Evolutionary conservation across 1,284 basidiomycete genomes (phyloP), one percentile per base, ranked within the genome.

Genomic region (Volvariella volvacea): DNA sequence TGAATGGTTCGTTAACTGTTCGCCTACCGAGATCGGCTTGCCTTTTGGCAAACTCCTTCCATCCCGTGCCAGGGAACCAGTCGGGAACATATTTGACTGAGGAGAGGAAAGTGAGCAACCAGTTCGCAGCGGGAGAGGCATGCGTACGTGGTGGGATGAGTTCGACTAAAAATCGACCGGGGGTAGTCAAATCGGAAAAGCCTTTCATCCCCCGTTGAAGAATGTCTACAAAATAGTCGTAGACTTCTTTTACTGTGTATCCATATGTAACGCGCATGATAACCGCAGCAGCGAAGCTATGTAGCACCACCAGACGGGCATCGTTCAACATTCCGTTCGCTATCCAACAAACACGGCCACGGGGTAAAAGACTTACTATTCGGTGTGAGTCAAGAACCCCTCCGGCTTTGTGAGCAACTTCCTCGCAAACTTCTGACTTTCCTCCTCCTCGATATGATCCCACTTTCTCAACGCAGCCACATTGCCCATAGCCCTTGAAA

Each of bases 61-160:
- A 74, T 0, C 57, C 56, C 1, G 68, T 64, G 9, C 73, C 73
- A 15, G 73, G 73, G 44, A 73, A 56, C 70, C 70, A 75, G 19
- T 50, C 53, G 1, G 73, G 73, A 15, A 74, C 52, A 43, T 72
- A 57, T 45, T 62, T 63, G 42, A 74, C 15, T 15, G 30, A 16
- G 20, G 8, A 16, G 20, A 12, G 15, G 4, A 33, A 6, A 22
- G 30, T 14, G 3, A 28, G 6, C 12, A 28, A 28, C 25, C 12
- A 21, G 57, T 55, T 46, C n/a, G 56, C 37, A 28, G 41, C 57
- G 43, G 41, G 53, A 54, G 16, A 58, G 41, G 4, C 46, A 9
- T 9, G 41, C 44, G 39, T 39, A 48, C 47, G 48, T 10, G 47
- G 42, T 6, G 34, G 34, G 19, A 37, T 37, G 6, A 37, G 4